Evolutionary conservation across 1,284 basidiomycete species (phyloP).

Genomic region (Apiotrichum porosum): DNA sequence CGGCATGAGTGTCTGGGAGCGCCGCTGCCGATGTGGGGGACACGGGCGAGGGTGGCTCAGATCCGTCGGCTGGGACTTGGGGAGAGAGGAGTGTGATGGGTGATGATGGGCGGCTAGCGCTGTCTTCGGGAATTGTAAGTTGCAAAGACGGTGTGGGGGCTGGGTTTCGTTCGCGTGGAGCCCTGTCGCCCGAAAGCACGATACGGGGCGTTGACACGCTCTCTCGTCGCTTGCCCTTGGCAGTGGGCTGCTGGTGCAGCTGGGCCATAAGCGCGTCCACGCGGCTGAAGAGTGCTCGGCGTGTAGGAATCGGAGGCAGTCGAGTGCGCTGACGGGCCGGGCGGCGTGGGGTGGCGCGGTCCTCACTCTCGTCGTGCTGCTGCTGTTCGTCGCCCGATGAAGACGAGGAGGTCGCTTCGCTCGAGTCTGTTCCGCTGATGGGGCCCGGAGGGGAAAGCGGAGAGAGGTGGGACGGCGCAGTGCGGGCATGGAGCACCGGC

Average conservation of each 20-base stretch:
- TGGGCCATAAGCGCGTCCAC: constrained; percentile 3
- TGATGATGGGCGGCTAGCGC: constrained; percentile 11
- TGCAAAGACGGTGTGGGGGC: constrained; percentile 17
- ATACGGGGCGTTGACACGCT: background rate
- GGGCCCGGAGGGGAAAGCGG: constrained; percentile 18
- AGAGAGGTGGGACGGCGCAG: constrained; percentile 19
- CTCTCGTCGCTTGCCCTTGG: too few relatives aligned
- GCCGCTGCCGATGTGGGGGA: constrained; percentile 12
- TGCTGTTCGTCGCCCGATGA: background rate
- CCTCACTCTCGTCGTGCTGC: constrained; percentile 3
- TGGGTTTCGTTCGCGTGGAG: background rate
- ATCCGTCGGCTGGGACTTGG: constrained; percentile 12
- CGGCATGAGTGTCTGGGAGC: constrained; percentile 39
- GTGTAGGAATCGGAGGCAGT: constrained; percentile 2
- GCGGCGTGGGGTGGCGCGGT: constrained; percentile 1
- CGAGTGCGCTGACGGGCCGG: background rate
- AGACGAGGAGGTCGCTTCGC: constrained; percentile 9
- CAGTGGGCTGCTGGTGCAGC: background rate
- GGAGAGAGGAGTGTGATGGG: constrained; percentile 41
- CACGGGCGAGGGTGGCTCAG: constrained; percentile 4
- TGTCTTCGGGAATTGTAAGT: constrained; percentile 15
- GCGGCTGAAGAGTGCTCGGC: constrained; percentile 12
- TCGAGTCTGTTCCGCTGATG: too few relatives aligned
- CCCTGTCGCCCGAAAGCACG: background rate
- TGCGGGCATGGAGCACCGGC: constrained; percentile 29